A percentile compares a stretch with the other conserved stretches of the same genome.
phyloP scores from a whole-genome alignment of 2,329 filamentous ascomycete species.

The Pyrenophora teres region DNA sequence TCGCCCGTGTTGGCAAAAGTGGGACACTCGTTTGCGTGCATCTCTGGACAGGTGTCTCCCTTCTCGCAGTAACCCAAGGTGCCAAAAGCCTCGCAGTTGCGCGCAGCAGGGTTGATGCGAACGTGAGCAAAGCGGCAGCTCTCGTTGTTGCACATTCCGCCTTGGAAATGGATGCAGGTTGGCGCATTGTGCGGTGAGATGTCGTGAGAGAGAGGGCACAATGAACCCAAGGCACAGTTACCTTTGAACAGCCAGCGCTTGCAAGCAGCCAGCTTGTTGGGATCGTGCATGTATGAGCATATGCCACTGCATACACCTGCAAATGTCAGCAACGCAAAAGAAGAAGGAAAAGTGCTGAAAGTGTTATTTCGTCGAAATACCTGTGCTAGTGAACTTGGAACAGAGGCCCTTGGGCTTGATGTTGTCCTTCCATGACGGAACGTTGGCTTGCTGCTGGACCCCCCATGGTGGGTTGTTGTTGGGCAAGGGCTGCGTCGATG shows the following conservation, averaged over 20 bases:
- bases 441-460: no score
- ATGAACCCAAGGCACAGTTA: conserved; percentile 74
- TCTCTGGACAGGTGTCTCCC: conserved; percentile 75
- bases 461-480: not conserved
- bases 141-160: conserved; percentile 85
- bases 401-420: conserved; percentile 25
- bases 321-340: conserved; percentile 22
- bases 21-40: conserved; percentile 92
- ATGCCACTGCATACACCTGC: conserved; percentile 78
- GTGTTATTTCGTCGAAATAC: conserved; percentile 28
- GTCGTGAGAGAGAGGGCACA: conserved; percentile 91
- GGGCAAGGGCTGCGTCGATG: conserved; percentile 1
- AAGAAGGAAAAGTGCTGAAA: conserved; percentile 4
- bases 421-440: not conserved
- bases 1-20: conserved; percentile 89
- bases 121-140: conserved; percentile 88
- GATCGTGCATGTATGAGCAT: conserved; percentile 84
- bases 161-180: conserved; percentile 85
- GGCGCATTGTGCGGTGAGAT: conserved; percentile 82
- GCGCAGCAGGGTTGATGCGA: conserved; percentile 73
- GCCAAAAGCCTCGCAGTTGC: conserved; percentile 83
- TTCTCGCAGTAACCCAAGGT: conserved; percentile 86
- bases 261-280: conserved; percentile 86
- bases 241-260: conserved; percentile 82
- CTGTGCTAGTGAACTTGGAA: conserved; percentile 38